Evolutionary conservation across 2,329 filamentous ascomycete genomes (phyloP).

Genomic region (Diplodia corticola): DNA sequence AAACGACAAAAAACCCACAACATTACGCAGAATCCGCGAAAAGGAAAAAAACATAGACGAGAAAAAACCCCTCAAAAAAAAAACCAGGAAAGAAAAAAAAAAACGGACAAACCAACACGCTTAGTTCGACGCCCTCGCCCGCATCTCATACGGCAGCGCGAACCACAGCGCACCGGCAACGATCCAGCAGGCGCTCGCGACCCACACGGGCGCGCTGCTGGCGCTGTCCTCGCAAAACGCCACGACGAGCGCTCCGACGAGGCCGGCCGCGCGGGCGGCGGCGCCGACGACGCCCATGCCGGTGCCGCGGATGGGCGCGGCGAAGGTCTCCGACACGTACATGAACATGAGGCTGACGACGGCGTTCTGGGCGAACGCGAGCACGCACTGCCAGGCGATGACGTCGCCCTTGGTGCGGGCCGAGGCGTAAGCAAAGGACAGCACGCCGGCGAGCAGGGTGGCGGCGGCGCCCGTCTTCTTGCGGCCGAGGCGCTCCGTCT

Average conservation of each 20-base stretch:
- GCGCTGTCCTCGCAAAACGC: conserved; percentile 48
- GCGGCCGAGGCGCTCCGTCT: conserved; percentile 38
- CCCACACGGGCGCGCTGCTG: conserved; percentile 46
- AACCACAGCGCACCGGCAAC: conserved; percentile 47
- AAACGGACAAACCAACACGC: background rate
- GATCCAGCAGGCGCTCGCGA: conserved; percentile 45
- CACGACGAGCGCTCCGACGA: conserved; percentile 66
- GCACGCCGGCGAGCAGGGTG: conserved; percentile 43
- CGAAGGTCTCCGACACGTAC: conserved; percentile 76
- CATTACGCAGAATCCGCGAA: background rate
- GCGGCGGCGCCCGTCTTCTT: conserved; percentile 49
- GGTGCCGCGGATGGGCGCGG: conserved; percentile 68
- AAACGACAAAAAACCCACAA: background rate
- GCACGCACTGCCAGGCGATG: conserved; percentile 65
- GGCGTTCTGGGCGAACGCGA: conserved; percentile 64
- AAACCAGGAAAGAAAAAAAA: background rate
- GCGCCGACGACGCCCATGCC: conserved; percentile 72
- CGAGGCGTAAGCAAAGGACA: conserved; percentile 47
- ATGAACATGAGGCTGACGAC: conserved; percentile 71
- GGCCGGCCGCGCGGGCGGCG: conserved; percentile 65
- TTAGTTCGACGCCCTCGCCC: conserved; percentile 26
- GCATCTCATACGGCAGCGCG: conserved; percentile 45
- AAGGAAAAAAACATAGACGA: background rate
- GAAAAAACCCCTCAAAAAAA: background rate
- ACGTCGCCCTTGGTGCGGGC: conserved; percentile 57